Evolutionary conservation across 768 basidiomycete genomes (phyloP).

Genomic region (Cubamyces sp.): DNA sequence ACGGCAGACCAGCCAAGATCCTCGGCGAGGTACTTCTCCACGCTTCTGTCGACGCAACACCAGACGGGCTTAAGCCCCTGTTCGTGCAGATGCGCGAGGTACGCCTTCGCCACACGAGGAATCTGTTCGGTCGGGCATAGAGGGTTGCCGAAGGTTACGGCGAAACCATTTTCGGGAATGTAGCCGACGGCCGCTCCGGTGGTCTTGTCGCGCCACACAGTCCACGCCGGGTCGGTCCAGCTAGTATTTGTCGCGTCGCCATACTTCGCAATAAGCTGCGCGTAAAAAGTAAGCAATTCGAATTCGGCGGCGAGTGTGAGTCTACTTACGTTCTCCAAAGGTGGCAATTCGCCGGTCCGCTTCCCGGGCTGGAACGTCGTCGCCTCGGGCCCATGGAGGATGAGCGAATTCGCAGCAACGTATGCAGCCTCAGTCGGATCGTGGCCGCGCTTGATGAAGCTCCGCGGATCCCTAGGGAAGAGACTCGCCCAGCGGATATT

Average conservation of each 20-base stretch:
- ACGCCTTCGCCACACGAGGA: conserved; percentile 50
- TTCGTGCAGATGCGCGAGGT: conserved; percentile 44
- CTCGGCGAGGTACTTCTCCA: conserved; percentile 53
- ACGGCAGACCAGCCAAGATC: conserved; percentile 62
- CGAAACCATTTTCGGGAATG: conserved; percentile 53
- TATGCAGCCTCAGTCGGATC: conserved; percentile 32
- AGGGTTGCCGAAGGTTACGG: conserved; percentile 69
- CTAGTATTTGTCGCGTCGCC: conserved; percentile 72
- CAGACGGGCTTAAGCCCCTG: conserved; percentile 59
- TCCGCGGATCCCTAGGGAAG: conserved; percentile 96
- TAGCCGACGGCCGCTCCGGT: conserved; percentile 68
- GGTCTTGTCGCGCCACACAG: conserved; percentile 52
- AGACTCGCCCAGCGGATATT: conserved; percentile 90
- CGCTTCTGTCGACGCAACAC: conserved; percentile 57
- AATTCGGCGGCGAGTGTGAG: background rate
- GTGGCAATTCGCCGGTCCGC: conserved; percentile 34
- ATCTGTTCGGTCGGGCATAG: conserved; percentile 45
- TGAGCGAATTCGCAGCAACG: conserved; percentile 30
- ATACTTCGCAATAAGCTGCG: conserved; percentile 59
- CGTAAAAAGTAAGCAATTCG: background rate
- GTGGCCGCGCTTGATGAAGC: conserved; percentile 49
- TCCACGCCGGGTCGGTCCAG: conserved; percentile 63
- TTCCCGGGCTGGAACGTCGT: conserved; percentile 32
- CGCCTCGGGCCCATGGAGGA: conserved; percentile 36
- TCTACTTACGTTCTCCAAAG: conserved; percentile 36